These are phyloP conservation scores for Amesomyces nigricolor DNA, from an alignment of 2,329 filamentous ascomycete genomes.

Conservation along the genomic window DNA sequence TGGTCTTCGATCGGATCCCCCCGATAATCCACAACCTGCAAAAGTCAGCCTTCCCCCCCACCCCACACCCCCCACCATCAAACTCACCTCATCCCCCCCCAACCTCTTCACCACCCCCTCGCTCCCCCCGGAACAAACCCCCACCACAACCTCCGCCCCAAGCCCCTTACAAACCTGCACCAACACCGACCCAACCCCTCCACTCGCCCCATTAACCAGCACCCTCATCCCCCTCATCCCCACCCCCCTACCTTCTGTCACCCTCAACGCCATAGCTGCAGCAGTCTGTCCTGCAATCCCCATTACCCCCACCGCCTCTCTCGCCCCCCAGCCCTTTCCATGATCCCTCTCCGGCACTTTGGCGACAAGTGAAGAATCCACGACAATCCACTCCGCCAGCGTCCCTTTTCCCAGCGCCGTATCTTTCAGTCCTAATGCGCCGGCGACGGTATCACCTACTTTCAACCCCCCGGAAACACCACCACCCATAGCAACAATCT, in stretches of 20 bases:
- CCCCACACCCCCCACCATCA: neutral
- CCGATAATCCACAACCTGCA: conserved; percentile 39
- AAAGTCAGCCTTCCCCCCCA: neutral
- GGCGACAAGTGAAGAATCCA: conserved; percentile 30
- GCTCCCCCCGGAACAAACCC: conserved; percentile 42
- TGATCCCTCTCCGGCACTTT: conserved; percentile 22
- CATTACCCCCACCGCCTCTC: conserved; percentile 28
- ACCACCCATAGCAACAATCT: conserved; percentile 30
- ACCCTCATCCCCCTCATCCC: conserved; percentile 36
- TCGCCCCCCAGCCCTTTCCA: conserved; percentile 6
- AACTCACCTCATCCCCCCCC: conserved; percentile 43
- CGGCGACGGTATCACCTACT: conserved; percentile 29
- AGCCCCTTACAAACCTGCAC: conserved; percentile 42
- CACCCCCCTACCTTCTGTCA: neutral
- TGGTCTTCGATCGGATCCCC: conserved; percentile 32
- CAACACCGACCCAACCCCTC: conserved; percentile 43
- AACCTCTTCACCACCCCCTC: conserved; percentile 40
- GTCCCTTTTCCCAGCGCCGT: conserved; percentile 31
- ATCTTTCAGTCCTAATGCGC: conserved; percentile 28
- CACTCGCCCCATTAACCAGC: conserved; percentile 47
- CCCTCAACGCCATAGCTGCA: conserved; percentile 24
- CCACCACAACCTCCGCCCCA: conserved; percentile 38
- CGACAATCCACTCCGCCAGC: conserved; percentile 32
- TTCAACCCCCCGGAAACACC: conserved; percentile 16
- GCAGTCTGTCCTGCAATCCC: conserved; percentile 38